A percentile compares a stretch with the other conserved stretches of the same genome.
Evolutionary conservation across 371 early-diverging fungal genomes (phyloP).

Genomic region (Saksenaea oblongispora): DNA sequence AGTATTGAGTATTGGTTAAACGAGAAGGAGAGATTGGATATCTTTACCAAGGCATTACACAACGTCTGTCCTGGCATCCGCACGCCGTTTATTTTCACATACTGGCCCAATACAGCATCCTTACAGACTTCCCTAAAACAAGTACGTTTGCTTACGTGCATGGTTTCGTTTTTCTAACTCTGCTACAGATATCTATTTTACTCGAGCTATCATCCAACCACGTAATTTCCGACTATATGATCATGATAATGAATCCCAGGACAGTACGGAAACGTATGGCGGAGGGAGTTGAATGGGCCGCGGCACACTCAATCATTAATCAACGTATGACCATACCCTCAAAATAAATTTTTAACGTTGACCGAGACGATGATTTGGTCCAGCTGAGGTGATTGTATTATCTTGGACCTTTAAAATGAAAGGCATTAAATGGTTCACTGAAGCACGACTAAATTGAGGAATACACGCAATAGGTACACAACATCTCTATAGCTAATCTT

Average conservation of each 20-base stretch:
- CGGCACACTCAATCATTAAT: constrained; percentile 6
- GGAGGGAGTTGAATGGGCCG: constrained; percentile 38
- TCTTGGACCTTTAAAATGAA: too few species aligned
- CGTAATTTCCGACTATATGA: constrained; percentile 23
- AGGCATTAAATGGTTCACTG: too few species aligned
- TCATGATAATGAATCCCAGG: constrained; percentile 37
- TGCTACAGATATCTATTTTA: constrained; percentile 23
- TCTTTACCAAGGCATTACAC: constrained; percentile 12
- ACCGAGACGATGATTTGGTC: too few species aligned
- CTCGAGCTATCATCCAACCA: constrained; percentile 15
- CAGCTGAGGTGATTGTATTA: too few species aligned
- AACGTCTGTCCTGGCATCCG: constrained; percentile 20
- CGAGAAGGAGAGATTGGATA: constrained; percentile 21
- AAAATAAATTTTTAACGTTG: not conserved
- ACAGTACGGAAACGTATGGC: constrained; percentile 24
- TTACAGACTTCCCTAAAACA: constrained; percentile 14
- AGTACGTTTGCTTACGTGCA: constrained; percentile 14
- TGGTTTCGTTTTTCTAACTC: not conserved
- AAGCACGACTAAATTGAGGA: too few species aligned
- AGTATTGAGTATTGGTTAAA: constrained; percentile 28
- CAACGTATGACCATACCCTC: constrained; percentile 1
- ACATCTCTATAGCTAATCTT: not conserved
- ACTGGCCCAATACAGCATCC: constrained; percentile 25
- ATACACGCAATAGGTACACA: too few species aligned
- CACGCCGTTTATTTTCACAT: constrained; percentile 32